Conservation (phyloP, 78 protist species). For the Dictyostelium capitatum region DNA sequence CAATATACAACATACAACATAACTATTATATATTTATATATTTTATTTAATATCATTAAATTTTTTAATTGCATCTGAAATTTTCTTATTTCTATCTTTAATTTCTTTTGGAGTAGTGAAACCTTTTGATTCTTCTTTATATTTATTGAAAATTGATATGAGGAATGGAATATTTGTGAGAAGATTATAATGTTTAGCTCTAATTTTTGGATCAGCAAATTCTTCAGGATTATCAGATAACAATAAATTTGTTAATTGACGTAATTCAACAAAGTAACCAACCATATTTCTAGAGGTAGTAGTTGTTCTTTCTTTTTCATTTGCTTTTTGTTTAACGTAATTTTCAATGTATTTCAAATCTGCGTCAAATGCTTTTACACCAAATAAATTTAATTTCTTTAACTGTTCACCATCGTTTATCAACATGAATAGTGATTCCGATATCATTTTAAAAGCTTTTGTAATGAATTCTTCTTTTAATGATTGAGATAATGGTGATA, state of each 20-base stretch:
- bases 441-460: slow-evolving; percentile 59
- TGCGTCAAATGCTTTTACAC: slow-evolving; percentile 52
- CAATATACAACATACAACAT: too few species aligned
- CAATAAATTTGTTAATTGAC: slow-evolving; percentile 39
- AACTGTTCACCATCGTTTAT: slow-evolving; percentile 23
- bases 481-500: slow-evolving; percentile 37
- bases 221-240: slow-evolving; percentile 61
- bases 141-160: background rate
- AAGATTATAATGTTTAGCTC: slow-evolving; percentile 31
- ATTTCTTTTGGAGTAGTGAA: slow-evolving; percentile 41
- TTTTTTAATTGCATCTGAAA: slow-evolving; percentile 49
- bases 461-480: slow-evolving; percentile 63
- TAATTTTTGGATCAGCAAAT: slow-evolving; percentile 35
- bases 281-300: slow-evolving; percentile 55
- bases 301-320: slow-evolving; percentile 42
- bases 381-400: slow-evolving; percentile 44
- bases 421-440: slow-evolving; percentile 33
- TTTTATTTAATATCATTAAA: slow-evolving; percentile 3
- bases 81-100: slow-evolving; percentile 60
- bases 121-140: slow-evolving; percentile 71
- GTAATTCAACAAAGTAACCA: slow-evolving; percentile 48
- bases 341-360: slow-evolving; percentile 49
- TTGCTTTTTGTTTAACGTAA: slow-evolving; percentile 33
- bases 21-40: too few species aligned
- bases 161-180: slow-evolving; percentile 48